These are phyloP conservation scores for Aphanoascus verrucosus DNA, from an alignment of 2,329 filamentous ascomycete genomes.

Conservation along the genomic window DNA sequence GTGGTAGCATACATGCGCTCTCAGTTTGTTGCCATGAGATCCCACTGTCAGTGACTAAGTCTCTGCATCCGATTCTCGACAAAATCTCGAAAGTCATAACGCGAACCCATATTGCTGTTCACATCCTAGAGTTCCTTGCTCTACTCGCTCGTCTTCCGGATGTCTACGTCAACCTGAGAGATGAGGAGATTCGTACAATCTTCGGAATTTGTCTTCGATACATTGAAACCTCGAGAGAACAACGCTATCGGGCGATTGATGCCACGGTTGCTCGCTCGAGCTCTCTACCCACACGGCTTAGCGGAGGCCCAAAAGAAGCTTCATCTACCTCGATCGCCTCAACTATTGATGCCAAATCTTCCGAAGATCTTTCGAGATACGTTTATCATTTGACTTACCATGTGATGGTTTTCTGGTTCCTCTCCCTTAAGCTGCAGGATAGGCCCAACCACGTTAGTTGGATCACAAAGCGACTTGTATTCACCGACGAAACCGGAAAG, in stretches of 20 bases:
- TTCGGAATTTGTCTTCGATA: slow-evolving; percentile 95
- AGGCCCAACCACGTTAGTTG: slow-evolving; percentile 74
- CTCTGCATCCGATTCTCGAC: slow-evolving; percentile 72
- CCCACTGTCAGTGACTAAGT: slow-evolving; percentile 74
- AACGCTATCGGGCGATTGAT: slow-evolving; percentile 29
- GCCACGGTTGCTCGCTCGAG: slow-evolving; percentile 25
- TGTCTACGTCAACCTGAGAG: slow-evolving; percentile 76
- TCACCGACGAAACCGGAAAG: slow-evolving; percentile 63
- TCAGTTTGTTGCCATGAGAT: slow-evolving; percentile 93
- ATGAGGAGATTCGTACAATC: slow-evolving; percentile 85
- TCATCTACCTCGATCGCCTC: slow-evolving; percentile 25
- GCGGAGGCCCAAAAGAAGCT: slow-evolving; percentile 35
- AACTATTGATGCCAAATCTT: slow-evolving; percentile 32
- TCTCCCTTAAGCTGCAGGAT: slow-evolving; percentile 75
- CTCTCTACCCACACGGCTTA: slow-evolving; percentile 33
- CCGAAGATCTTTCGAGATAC: slow-evolving; percentile 80
- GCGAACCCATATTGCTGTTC: slow-evolving; percentile 78
- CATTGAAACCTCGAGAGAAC: slow-evolving; percentile 72
- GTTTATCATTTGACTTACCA: slow-evolving; percentile 90
- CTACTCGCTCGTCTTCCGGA: slow-evolving; percentile 74
- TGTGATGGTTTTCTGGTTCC: slow-evolving; percentile 93
- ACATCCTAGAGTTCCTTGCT: slow-evolving; percentile 92
- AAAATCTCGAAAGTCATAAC: slow-evolving; percentile 96
- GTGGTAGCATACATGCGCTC: slow-evolving; percentile 86
- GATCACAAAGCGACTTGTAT: slow-evolving; percentile 76